Conservation (phyloP, 148 eudicot species). For the Amaranthus palmeri region DNA sequence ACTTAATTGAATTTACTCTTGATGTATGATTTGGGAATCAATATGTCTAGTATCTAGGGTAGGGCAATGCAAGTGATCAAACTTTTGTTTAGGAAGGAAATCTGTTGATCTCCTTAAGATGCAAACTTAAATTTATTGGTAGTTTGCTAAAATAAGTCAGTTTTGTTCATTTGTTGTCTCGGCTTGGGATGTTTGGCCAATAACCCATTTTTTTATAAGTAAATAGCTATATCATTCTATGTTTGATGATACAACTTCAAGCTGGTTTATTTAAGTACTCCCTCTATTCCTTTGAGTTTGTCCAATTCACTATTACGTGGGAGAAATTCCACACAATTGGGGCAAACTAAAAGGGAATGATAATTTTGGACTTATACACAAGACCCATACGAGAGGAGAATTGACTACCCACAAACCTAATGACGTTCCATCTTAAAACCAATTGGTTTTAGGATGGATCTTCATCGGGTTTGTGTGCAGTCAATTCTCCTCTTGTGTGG, state of each 20-base stretch:
- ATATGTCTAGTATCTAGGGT: neutral
- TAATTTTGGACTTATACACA: too few relatives aligned
- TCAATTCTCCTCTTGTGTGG: too few relatives aligned
- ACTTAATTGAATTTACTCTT: neutral
- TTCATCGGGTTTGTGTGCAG: too few relatives aligned
- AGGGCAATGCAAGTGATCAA: neutral
- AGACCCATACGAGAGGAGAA: too few relatives aligned
- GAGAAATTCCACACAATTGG: too few relatives aligned
- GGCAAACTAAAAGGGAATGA: too few relatives aligned
- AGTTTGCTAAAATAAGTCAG: slow-evolving; percentile 1
- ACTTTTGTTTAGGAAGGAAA: neutral
- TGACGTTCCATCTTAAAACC: too few relatives aligned
- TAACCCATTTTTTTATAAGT: neutral
- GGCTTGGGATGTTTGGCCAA: neutral
- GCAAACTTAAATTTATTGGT: neutral
- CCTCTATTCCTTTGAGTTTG: too few relatives aligned
- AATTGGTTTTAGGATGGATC: too few relatives aligned
- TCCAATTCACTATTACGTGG: too few relatives aligned
- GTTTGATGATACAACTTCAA: neutral
- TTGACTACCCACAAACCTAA: too few relatives aligned
- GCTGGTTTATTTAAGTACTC: too few relatives aligned
- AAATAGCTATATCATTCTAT: neutral
- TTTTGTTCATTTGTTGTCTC: neutral
- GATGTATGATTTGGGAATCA: neutral
- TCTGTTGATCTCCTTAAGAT: neutral